A percentile compares a stretch with the other conserved stretches of the same genome.
phyloP scores from a whole-genome alignment of 78 protist genomes.

The Emiliania huxleyi region DNA sequence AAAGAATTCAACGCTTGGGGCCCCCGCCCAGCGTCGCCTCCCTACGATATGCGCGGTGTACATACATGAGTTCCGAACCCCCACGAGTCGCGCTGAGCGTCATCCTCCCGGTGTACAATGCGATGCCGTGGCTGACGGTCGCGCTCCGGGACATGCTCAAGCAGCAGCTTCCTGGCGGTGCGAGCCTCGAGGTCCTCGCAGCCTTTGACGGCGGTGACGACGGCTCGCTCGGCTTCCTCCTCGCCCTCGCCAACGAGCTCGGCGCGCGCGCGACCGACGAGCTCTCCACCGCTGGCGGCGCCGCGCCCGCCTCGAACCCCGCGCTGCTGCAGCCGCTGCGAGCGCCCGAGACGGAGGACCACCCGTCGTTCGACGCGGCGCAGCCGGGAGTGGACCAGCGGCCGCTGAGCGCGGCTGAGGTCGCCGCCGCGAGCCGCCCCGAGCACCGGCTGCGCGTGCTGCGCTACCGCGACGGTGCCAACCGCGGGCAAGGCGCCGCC shows the following conservation, averaged over 20 bases:
- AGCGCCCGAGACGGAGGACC: conserved; percentile 27
- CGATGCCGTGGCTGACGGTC: conserved; percentile 34
- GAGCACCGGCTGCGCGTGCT: conserved; percentile 26
- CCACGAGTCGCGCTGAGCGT: background rate
- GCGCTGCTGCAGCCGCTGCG: conserved; percentile 26
- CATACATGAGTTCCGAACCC: too few species aligned
- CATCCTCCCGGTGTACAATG: conserved; percentile 33
- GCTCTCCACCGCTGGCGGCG: background rate
- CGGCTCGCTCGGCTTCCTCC: conserved; percentile 25
- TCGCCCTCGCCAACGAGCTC: background rate
- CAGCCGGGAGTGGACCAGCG: background rate
- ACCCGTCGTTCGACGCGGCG: conserved; percentile 1
- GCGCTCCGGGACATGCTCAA: conserved; percentile 16
- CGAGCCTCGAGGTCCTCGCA: background rate
- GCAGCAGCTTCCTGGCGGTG: background rate
- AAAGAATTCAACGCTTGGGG: too few species aligned
- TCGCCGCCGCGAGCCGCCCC: background rate
- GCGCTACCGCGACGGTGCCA: background rate
- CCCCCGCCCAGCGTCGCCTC: too few species aligned
- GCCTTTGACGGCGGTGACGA: conserved; percentile 23
- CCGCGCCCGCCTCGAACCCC: background rate
- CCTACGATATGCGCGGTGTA: too few species aligned
- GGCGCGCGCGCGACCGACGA: background rate
- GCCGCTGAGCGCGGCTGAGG: background rate
- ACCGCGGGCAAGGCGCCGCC: conserved; percentile 43